Percentiles rank a stretch among this genome's conserved stretches.
phyloP scores from a whole-genome alignment of 805 yeast species.

The Sugiyamaella boreocaroliniensis region DNA sequence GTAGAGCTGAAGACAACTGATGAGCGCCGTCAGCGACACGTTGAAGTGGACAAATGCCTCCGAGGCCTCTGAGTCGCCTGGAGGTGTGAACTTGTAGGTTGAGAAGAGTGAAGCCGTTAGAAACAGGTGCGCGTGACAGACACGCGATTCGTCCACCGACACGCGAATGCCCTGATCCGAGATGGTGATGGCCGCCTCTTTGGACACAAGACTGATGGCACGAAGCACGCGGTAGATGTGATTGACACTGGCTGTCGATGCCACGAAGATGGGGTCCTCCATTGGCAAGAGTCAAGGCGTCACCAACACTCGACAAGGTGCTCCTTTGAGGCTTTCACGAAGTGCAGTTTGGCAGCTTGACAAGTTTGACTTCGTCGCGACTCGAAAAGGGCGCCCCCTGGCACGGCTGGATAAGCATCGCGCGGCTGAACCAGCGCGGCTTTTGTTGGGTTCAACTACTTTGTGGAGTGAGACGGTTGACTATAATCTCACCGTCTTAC shows the following conservation, averaged over 20 bases:
- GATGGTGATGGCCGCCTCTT: conserved; percentile 37
- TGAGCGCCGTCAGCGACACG: conserved; percentile 20
- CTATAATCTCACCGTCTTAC: not conserved
- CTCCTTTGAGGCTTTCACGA: too few species aligned
- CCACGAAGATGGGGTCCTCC: conserved; percentile 30
- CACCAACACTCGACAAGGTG: too few species aligned
- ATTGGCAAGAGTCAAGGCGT: not conserved
- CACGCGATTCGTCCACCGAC: conserved; percentile 33
- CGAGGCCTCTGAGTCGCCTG: conserved; percentile 1
- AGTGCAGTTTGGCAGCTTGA: too few species aligned
- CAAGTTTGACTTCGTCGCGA: too few species aligned
- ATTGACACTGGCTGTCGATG: conserved; percentile 41
- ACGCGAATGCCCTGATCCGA: conserved; percentile 48
- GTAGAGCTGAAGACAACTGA: conserved; percentile 24
- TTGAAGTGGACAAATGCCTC: conserved; percentile 10
- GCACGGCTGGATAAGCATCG: too few species aligned
- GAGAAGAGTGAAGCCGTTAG: conserved; percentile 18
- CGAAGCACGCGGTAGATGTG: conserved; percentile 43
- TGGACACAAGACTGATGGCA: conserved; percentile 38
- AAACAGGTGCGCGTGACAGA: conserved; percentile 22
- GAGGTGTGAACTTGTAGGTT: conserved; percentile 16
- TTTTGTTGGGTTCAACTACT: too few species aligned
- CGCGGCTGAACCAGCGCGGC: too few species aligned
- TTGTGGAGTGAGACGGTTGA: too few species aligned
- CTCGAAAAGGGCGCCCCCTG: too few species aligned